Evolutionary conservation across 805 yeast species (phyloP).

Genomic region (Zygoascus bituminiphila): DNA sequence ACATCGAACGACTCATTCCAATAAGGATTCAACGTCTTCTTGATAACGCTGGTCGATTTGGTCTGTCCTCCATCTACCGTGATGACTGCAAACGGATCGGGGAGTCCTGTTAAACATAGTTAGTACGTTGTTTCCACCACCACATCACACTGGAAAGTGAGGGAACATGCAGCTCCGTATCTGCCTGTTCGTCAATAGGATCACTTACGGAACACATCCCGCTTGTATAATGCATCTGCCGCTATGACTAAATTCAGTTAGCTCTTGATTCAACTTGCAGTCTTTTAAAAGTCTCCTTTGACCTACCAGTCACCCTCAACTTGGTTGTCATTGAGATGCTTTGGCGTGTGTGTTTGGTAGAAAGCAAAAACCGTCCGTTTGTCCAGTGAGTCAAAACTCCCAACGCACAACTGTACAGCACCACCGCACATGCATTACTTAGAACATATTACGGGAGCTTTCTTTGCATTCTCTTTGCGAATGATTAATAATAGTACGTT

Average conservation of each 20-base stretch:
- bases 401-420: no score
- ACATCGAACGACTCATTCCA: slow-evolving; percentile 93
- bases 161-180: neutral
- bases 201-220: slow-evolving; percentile 60
- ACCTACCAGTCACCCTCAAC: slow-evolving; percentile 19
- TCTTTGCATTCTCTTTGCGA: no score
- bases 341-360: neutral
- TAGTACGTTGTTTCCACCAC: neutral
- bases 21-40: slow-evolving; percentile 90
- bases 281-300: neutral
- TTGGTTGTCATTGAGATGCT: slow-evolving; percentile 8
- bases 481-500: no score
- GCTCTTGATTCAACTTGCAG: neutral
- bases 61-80: slow-evolving; percentile 98
- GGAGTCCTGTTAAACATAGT: slow-evolving; percentile 54
- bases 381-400: neutral
- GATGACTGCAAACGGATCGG: slow-evolving; percentile 96
- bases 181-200: neutral
- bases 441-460: no score
- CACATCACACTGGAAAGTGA: neutral
- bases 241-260: slow-evolving; percentile 52
- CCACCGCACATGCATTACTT: no score
- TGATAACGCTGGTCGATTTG: slow-evolving; percentile 86
- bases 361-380: neutral
- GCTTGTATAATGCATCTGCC: slow-evolving; percentile 89